Percentiles rank a stretch among this genome's conserved stretches.
phyloP scores from a whole-genome alignment of 257 asterid species.

The Misopates orontium region DNA sequence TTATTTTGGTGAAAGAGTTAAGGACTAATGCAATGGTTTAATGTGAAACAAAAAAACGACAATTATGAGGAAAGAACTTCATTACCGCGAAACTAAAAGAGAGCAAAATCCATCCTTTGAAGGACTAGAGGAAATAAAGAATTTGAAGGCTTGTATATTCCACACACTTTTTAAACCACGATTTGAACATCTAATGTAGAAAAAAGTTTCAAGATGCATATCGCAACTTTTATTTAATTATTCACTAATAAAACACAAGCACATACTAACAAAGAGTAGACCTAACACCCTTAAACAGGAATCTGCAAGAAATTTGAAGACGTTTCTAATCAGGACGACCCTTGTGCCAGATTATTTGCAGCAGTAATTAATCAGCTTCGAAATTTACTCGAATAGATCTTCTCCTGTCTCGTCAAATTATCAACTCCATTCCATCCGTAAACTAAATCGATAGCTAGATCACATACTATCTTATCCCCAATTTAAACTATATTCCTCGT shows the following conservation, averaged over 20 bases:
- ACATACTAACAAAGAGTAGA: background rate
- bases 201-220: slow-evolving; percentile 8
- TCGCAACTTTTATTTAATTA: background rate
- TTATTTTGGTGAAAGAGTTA: background rate
- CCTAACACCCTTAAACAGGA: background rate
- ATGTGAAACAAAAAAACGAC: background rate
- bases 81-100: background rate
- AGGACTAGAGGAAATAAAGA: slow-evolving; percentile 5
- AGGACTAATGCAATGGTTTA: no score
- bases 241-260: background rate
- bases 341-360: slow-evolving; percentile 5
- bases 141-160: background rate
- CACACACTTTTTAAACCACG: background rate
- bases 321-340: background rate
- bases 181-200: background rate
- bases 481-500: background rate
- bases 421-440: background rate
- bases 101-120: background rate
- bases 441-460: background rate
- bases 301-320: background rate
- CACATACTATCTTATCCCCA: background rate
- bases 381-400: background rate
- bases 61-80: slow-evolving; percentile 5
- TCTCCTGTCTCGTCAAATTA: slow-evolving; percentile 10
- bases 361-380: slow-evolving; percentile 2